Base-by-base conservation (phyloP, 2,329 filamentous ascomycete genomes). In the Fusarium oxysporum region DNA sequence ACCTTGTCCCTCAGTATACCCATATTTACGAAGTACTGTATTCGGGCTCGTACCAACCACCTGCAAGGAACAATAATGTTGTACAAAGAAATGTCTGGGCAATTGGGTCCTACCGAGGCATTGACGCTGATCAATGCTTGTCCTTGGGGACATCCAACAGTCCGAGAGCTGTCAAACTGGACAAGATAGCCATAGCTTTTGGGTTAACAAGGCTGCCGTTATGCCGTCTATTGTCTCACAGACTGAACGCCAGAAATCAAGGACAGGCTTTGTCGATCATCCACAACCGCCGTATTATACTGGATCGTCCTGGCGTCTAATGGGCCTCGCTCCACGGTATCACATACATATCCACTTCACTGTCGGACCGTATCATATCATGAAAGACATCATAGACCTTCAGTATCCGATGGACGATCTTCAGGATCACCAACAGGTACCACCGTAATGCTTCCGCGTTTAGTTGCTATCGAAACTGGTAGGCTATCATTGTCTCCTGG, bases 351-450 rank as follows among this genome's bases (percentile, higher is more conserved):
- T 54, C 65, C 65, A 69, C 57, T n/a, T 63, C 57, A 41, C 37
- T 23, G 54, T 48, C 32, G 23, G 40, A 57, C 23, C 54, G 37
- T 35, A 30, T 69, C 70, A 72, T 66, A 56, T 71, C 65, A 72
- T 72, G 61, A 67, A 47, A 59, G 32, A 28, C 37, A 60, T 50
- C 32, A 48, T 51, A 48, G 32, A 28, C 48, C 48, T 62, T 40
- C 45, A 59, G 21, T 51, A 43, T 71, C 45, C 33, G 33, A 54
- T 45, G 14, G 50, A 51, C 23, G 63, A 62, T 57, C 43, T 40
- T 67, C 37, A 40, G 45, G 38, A 62, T 44, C 37, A 30, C 50
- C 53, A 54, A 30, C 30, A 57, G 45, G n/a, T 35, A 32, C 45
- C 43, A 47, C 53, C 43, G 21, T 44, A 48, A 40, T 56, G 28